These are phyloP conservation scores for Curvularia eragrostidis DNA, from an alignment of 2,329 filamentous ascomycete species.

Conservation along the genomic window DNA sequence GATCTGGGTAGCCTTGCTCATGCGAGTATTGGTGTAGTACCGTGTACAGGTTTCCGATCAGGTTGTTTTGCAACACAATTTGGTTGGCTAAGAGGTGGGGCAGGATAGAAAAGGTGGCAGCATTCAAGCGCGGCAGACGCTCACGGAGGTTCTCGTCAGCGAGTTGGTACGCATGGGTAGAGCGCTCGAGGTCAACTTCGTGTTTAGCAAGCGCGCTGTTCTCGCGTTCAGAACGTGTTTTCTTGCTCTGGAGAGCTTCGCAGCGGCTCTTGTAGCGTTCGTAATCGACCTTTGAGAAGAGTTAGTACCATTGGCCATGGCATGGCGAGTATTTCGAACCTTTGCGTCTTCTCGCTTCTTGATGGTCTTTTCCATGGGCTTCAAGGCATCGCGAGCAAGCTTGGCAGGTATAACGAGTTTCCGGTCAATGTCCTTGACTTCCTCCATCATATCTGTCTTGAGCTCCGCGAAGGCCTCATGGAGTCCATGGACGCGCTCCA, in stretches of 20 bases:
- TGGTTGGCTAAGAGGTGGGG: slow-evolving; percentile 73
- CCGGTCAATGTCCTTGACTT: slow-evolving; percentile 73
- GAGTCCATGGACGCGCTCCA: slow-evolving; percentile 70
- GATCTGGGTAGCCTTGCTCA: slow-evolving; percentile 71
- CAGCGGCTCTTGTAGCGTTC: slow-evolving; percentile 77
- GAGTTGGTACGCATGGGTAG: slow-evolving; percentile 74
- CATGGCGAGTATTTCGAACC: slow-evolving; percentile 42
- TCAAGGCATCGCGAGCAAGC: slow-evolving; percentile 71
- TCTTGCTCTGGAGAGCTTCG: slow-evolving; percentile 73
- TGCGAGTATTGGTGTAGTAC: slow-evolving; percentile 75
- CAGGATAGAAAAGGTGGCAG: slow-evolving; percentile 74
- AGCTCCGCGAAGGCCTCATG: slow-evolving; percentile 73
- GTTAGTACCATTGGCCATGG: slow-evolving; percentile 15
- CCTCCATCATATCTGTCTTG: slow-evolving; percentile 72
- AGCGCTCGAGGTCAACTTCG: slow-evolving; percentile 70
- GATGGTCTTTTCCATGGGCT: slow-evolving; percentile 79
- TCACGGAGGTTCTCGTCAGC: slow-evolving; percentile 77
- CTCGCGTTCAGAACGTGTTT: slow-evolving; percentile 73
- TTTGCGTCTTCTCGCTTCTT: slow-evolving; percentile 85
- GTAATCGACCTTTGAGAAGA: slow-evolving; percentile 68
- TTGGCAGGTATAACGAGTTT: slow-evolving; percentile 73
- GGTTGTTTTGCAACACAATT: slow-evolving; percentile 76
- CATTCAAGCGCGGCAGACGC: slow-evolving; percentile 73
- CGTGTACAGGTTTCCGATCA: slow-evolving; percentile 81
- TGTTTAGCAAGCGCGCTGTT: slow-evolving; percentile 73